Base-by-base conservation (phyloP, 768 basidiomycete genomes). In the Boletales sp. region DNA sequence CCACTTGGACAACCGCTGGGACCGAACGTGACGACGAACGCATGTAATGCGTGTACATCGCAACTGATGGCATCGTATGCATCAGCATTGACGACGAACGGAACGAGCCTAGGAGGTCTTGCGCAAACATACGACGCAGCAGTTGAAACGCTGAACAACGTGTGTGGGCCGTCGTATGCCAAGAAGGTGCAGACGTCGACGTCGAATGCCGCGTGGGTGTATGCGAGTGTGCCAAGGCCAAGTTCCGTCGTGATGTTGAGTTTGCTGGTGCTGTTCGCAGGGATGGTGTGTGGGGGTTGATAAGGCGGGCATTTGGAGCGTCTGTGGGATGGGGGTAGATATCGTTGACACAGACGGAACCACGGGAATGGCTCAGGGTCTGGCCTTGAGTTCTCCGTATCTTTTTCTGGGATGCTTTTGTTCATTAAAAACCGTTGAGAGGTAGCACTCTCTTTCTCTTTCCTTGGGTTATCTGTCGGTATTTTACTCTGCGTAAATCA, bases 1-100 rank as follows among this genome's bases (percentile, higher is more conserved):
- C 83, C 84, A 4, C 75, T 84, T 11, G 87, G 84, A 12, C 68
- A 73, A 19, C 48, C 58, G 11, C 69, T 89, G 1, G 82, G 84
- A 6, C 71, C 74, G 5, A 49, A 47, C 49, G 67, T 68, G 18
- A 72, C 78, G 14, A 66, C 58, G 15, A 77, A 76, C 15, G 74
- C 79, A 14, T 92, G 90, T 63, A 84, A 81, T 3, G 50, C 74
- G 5, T 92, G 90, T 65, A 80, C 80, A 18, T 76, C 80, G 64
- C 74, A 65, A 53, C 52, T 88, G 10, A 76, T 92, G 77, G 64
- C 61, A 15, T 56, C 73, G 32, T 90, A 84, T 61, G 73, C 72
- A 8, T 48, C 61, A 5, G 77, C 79, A 8, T 62, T 84, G 43
- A 35, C 59, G 34, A 21, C 62, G 10, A 61, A 64, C 68, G 67